phyloP scores from a whole-genome alignment of 179 eudicot species.

The Beta lomatogona region DNA sequence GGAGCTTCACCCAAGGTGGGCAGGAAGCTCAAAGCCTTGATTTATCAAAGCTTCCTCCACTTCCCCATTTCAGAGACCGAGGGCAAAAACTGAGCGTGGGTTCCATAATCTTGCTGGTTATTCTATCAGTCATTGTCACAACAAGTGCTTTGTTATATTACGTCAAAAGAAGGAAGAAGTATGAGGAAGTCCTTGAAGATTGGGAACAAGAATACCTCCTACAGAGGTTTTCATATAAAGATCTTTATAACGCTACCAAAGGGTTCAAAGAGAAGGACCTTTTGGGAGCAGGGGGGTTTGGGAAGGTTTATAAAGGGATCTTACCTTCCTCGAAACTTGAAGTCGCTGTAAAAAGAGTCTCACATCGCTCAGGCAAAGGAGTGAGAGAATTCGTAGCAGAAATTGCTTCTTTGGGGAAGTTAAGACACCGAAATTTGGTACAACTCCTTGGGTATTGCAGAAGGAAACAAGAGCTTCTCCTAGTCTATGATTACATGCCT shows the following conservation, averaged over 20 bases:
- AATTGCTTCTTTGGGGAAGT: constrained; percentile 35
- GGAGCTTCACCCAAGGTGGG: constrained; percentile 37
- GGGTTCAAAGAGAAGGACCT: constrained; percentile 38
- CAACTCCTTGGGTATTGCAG: constrained; percentile 41
- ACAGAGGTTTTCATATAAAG: constrained; percentile 31
- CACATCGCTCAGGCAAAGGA: constrained; percentile 45
- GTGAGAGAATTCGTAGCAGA: constrained; percentile 45
- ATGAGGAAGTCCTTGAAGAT: constrained; percentile 29
- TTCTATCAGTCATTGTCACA: constrained; percentile 6
- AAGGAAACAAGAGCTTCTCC: constrained; percentile 40
- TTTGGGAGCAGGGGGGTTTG: constrained; percentile 44
- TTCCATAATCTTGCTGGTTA: constrained; percentile 3
- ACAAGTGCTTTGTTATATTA: constrained; percentile 15
- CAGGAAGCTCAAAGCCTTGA: constrained; percentile 28
- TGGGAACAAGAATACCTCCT: constrained; percentile 38
- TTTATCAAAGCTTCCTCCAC: constrained; percentile 36
- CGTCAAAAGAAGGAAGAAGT: constrained; percentile 28
- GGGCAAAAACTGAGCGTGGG: background rate
- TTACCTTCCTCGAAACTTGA: constrained; percentile 6
- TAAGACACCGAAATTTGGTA: constrained; percentile 39
- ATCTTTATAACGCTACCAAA: constrained; percentile 35
- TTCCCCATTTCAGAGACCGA: constrained; percentile 19
- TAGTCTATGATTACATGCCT: constrained; percentile 41
- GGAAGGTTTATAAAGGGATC: constrained; percentile 40
- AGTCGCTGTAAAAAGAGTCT: constrained; percentile 42